Percentiles rank a stretch among this genome's conserved stretches.
These are phyloP conservation scores for Backusella macrospora DNA, from an alignment of 192 early-diverging fungal species.

Conservation along the genomic window DNA sequence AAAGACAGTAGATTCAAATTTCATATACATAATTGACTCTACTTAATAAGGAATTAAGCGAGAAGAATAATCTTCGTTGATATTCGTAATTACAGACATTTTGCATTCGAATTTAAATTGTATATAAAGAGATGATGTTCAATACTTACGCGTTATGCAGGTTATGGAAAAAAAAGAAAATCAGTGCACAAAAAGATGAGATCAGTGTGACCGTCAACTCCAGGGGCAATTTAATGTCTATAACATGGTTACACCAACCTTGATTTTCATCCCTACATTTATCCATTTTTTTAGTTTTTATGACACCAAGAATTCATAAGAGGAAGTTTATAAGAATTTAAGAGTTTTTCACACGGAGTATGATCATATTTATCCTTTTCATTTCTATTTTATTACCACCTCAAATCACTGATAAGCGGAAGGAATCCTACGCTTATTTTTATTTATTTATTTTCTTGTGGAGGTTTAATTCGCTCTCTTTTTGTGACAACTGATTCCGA, in stretches of 20 bases:
- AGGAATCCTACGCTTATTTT: not conserved
- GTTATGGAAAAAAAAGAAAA: too few species aligned
- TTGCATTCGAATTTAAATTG: too few species aligned
- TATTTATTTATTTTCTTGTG: slow-evolving; percentile 14
- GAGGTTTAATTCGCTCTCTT: slow-evolving; percentile 8
- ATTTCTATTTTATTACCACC: slow-evolving; percentile 1
- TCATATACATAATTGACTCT: too few species aligned
- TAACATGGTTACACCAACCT: not conserved
- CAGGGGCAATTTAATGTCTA: too few species aligned
- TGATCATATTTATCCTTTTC: not conserved
- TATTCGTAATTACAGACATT: too few species aligned
- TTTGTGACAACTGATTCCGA: slow-evolving; percentile 5
- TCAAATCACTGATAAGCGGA: slow-evolving; percentile 6
- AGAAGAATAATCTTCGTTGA: too few species aligned
- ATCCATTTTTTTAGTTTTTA: not conserved
- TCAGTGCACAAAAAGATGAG: too few species aligned
- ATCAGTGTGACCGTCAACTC: too few species aligned
- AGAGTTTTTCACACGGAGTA: slow-evolving; percentile 11
- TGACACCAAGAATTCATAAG: slow-evolving; percentile 4
- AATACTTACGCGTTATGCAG: too few species aligned
- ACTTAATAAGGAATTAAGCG: too few species aligned
- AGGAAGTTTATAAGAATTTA: slow-evolving; percentile 16
- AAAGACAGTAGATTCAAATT: too few species aligned
- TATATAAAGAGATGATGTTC: too few species aligned
- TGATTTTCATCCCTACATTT: slow-evolving; percentile 2